Base-by-base conservation (phyloP, 1,284 basidiomycete genomes). In the Papiliotrema fonsecae region DNA sequence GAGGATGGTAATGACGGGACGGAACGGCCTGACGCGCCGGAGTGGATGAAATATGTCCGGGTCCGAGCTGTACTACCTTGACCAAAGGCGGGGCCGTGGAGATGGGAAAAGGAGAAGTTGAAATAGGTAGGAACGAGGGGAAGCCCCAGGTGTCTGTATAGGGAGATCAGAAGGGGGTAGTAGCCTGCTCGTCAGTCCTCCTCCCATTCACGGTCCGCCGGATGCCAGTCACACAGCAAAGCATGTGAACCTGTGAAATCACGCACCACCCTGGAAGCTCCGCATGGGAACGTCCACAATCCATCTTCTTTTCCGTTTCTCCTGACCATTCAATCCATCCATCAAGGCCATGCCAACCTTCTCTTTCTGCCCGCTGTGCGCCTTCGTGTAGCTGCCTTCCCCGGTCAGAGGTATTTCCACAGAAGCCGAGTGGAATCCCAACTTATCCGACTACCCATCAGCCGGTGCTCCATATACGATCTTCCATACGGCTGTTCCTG, bases 271-370 rank as follows among this genome's bases (percentile, higher is more conserved):
- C 76, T 87, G 85, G 64, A 87, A 87, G 1, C 82, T 83, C 21
- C 85, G 75, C 85, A 87, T 87, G 1, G 86, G 86, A 0, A 86
- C 85, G 61, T 87, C 84, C 5, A 87, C 76, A 39, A 56, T 49
- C 61, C 66, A 65, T 80, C 27, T 28, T 24, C 37, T 50, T 10
- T 74, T 75, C 76, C 78, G 34, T 16, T 5, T 6, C 34, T 16
- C 34, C 6, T 14, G 34, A 35, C 14, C 44, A 53, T 76, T 73
- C n/a, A n/a, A n/a, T n/a, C n/a, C n/a, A n/a, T n/a, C n/a, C n/a
- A n/a, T n/a, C n/a, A n/a, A n/a, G n/a, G n/a, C n/a, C n/a, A n/a
- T n/a, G n/a, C n/a, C n/a, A n/a, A n/a, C n/a, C n/a, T n/a, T n/a
- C n/a, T n/a, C n/a, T n/a, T n/a, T n/a, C n/a, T n/a, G n/a, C n/a